phyloP scores from a whole-genome alignment of 1,284 basidiomycete species.

The Cutaneotrichosporon sp. region DNA sequence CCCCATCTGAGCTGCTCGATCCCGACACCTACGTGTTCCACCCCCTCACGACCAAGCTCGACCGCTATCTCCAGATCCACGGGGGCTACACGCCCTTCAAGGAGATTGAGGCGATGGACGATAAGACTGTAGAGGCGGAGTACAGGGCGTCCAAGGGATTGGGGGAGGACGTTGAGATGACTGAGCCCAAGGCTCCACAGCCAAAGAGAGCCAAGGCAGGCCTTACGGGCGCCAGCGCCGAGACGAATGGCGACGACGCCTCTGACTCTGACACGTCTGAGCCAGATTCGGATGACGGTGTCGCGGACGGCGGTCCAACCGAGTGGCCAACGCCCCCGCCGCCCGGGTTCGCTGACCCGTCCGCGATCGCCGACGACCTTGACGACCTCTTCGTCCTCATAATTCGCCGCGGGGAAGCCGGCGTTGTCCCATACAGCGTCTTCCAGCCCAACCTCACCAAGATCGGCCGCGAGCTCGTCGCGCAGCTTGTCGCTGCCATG shows the following conservation, averaged over 20 bases:
- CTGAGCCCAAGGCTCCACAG: not conserved
- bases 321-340: slow-evolving; percentile 35
- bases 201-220: not conserved
- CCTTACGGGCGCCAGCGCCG: not conserved
- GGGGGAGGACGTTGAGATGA: not conserved
- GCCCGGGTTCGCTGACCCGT: slow-evolving; percentile 36
- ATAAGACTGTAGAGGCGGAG: slow-evolving; percentile 1
- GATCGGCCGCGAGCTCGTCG: not conserved
- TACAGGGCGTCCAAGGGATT: slow-evolving; percentile 5
- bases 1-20: slow-evolving; percentile 81
- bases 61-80: slow-evolving; percentile 59
- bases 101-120: slow-evolving; percentile 13
- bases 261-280: slow-evolving; percentile 11
- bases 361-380: slow-evolving; percentile 18
- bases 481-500: slow-evolving; percentile 13
- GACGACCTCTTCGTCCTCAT: slow-evolving; percentile 29
- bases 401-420: not conserved
- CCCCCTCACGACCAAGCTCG: slow-evolving; percentile 59
- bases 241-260: not conserved
- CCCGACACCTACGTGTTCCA: slow-evolving; percentile 76
- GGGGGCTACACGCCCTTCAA: slow-evolving; percentile 43
- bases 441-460: slow-evolving; percentile 4
- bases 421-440: slow-evolving; percentile 9
- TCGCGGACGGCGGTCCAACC: slow-evolving; percentile 9
- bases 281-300: slow-evolving; percentile 12